A percentile compares a stretch with the other conserved stretches of the same genome.
Conservation (phyloP, 306 rosid species). For the Prunus salicina region DNA sequence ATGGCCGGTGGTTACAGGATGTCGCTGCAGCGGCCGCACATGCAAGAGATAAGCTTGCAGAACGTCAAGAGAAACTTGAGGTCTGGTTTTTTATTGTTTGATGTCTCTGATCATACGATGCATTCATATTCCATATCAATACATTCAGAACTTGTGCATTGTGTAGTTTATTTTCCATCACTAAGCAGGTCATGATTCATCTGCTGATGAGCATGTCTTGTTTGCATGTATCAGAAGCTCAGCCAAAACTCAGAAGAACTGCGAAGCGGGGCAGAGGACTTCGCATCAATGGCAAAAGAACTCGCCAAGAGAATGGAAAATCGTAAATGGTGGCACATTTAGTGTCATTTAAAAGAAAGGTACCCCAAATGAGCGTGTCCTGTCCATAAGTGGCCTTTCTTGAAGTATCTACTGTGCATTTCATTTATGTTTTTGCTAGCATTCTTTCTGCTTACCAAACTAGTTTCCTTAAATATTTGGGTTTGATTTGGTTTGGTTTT, state of each 20-base stretch:
- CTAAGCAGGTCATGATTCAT: not conserved
- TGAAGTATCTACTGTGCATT: not conserved
- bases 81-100: constrained; percentile 19
- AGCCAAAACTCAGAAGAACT: constrained; percentile 61
- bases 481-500: not conserved
- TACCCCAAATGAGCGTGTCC: not conserved
- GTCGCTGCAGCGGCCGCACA: constrained; percentile 67
- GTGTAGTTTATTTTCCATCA: constrained; percentile 4
- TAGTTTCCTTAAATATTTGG: not conserved
- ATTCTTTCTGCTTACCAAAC: not conserved
- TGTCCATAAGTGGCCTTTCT: not conserved
- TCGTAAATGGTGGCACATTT: constrained; percentile 86
- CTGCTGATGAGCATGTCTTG: constrained; percentile 12
- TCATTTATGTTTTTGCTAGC: not conserved
- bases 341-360: not conserved
- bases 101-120: not conserved
- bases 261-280: constrained; percentile 68
- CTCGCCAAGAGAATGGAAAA: constrained; percentile 76
- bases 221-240: constrained; percentile 48
- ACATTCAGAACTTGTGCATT: not conserved
- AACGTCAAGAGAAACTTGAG: constrained; percentile 80
- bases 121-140: not conserved
- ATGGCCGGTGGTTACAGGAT: constrained; percentile 50
- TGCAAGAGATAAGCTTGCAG: constrained; percentile 71
- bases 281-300: constrained; percentile 79